Base-by-base conservation (phyloP, 495 filamentous ascomycete genomes). In the Penicillium ochrochloron region DNA sequence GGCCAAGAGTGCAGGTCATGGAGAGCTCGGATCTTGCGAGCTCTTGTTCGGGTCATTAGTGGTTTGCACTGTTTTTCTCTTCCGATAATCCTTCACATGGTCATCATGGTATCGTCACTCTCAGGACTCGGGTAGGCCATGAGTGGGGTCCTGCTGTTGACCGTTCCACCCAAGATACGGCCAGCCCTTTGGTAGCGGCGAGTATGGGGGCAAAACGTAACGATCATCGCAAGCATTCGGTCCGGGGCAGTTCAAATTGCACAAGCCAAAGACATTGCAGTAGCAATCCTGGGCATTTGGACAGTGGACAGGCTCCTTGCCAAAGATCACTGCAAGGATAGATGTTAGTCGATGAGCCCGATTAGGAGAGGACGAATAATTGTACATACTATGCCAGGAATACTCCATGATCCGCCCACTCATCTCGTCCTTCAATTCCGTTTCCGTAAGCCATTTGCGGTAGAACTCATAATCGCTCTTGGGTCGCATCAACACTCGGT, bases 361-460 rank as follows among this genome's bases (percentile, higher is more conserved):
- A 2, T 27, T 27, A 27, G 0, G 5, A 2, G 11, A 21, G 4
- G 17, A 19, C 12, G 19, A 27, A 6, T 25, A 44, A 29, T 52
- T 15, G 8, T 60, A 67, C 79, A 57, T 78, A 82, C 80, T 81
- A 73, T 92, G 90, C 90, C 90, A 92, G 35, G 86, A 81, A 68
- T 89, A 92, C 73, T 92, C 90, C 79, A 91, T 83, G 29, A 92
- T 84, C 11, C 89, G 71, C n/a, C 90, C 90, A 39, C 83, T 87
- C 59, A 86, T 64, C 34, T 78, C 77, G 67, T 90, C 86, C 7
- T 74, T 70, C 50, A 91, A 69, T 3, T 73, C 64, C 27, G 89
- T 91, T 12, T 83, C 68, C 15, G 83, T 33, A 39, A 92, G 65
- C 89, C 89, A 92, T 12, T 84, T 73, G 25, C 86, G 75, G 67